Evolutionary conservation across 352 stramenopile genomes (phyloP).

Genomic region (Globisporangium carolinianum): DNA sequence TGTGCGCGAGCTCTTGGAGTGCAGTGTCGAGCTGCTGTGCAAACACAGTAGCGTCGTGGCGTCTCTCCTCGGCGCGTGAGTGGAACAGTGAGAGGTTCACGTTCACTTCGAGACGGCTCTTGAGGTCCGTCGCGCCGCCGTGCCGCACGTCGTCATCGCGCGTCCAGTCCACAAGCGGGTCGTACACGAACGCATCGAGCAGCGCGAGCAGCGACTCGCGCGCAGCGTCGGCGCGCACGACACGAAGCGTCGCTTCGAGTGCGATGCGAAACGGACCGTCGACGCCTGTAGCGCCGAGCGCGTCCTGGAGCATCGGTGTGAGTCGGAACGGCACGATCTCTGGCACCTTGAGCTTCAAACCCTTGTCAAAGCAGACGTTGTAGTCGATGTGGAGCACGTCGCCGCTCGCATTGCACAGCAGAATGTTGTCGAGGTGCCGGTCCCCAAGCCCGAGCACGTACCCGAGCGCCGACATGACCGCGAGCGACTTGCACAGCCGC

Average conservation of each 20-base stretch:
- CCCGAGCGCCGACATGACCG: slow-evolving; percentile 84
- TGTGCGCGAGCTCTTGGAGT: slow-evolving; percentile 13
- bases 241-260: slow-evolving; percentile 67
- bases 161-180: slow-evolving; percentile 76
- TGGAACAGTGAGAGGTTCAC: slow-evolving; percentile 85
- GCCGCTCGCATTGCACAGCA: slow-evolving; percentile 70
- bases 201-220: slow-evolving; percentile 68
- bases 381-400: slow-evolving; percentile 91
- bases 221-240: slow-evolving; percentile 52
- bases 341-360: slow-evolving; percentile 77
- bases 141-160: slow-evolving; percentile 26
- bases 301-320: slow-evolving; percentile 75
- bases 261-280: slow-evolving; percentile 67
- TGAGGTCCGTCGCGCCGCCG: slow-evolving; percentile 33
- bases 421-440: slow-evolving; percentile 89
- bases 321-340: slow-evolving; percentile 90
- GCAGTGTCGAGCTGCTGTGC: slow-evolving; percentile 25
- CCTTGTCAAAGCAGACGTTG: slow-evolving; percentile 91
- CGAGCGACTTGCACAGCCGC: slow-evolving; percentile 64
- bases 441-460: slow-evolving; percentile 89
- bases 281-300: slow-evolving; percentile 63
- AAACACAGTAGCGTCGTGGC: slow-evolving; percentile 52
- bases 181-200: slow-evolving; percentile 84
- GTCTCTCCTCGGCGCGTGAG: slow-evolving; percentile 68
- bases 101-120: slow-evolving; percentile 73